Percentiles rank a stretch among this genome's conserved stretches.
phyloP scores from a whole-genome alignment of 345 rosid genomes.

The Clausena lansium region DNA sequence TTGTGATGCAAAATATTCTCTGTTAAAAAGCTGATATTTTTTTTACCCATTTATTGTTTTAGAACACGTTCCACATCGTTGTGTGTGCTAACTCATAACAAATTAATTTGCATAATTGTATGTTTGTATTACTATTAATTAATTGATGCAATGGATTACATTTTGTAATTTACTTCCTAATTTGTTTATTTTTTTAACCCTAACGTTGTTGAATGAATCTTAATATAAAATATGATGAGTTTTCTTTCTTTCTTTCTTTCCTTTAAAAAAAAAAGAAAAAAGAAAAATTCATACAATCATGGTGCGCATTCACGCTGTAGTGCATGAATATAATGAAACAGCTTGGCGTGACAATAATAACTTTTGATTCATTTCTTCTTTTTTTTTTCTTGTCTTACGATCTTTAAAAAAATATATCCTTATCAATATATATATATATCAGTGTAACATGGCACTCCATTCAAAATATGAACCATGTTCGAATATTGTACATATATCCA shows the following conservation, averaged over 20 bases:
- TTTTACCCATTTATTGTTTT: background rate
- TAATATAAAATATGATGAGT: background rate
- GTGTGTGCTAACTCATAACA: background rate
- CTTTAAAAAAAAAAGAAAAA: background rate
- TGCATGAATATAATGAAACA: slow-evolving; percentile 21
- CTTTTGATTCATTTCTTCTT: background rate
- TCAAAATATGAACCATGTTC: background rate
- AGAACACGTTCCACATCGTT: background rate
- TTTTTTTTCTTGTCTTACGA: background rate
- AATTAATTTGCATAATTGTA: background rate
- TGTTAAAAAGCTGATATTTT: background rate
- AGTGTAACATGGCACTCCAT: background rate
- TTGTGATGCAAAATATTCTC: no score
- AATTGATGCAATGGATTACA: background rate
- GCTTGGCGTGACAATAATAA: slow-evolving; percentile 27
- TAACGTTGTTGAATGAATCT: background rate
- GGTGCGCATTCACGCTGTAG: slow-evolving; percentile 26
- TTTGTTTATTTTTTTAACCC: background rate
- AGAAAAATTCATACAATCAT: slow-evolving; percentile 25
- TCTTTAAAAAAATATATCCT: background rate
- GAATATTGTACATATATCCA: background rate
- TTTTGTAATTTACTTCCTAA: background rate
- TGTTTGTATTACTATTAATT: no score
- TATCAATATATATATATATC: background rate
- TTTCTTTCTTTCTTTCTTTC: background rate